phyloP scores from a whole-genome alignment of 192 early-diverging fungal genomes.

The Backusella tarrabulga region DNA sequence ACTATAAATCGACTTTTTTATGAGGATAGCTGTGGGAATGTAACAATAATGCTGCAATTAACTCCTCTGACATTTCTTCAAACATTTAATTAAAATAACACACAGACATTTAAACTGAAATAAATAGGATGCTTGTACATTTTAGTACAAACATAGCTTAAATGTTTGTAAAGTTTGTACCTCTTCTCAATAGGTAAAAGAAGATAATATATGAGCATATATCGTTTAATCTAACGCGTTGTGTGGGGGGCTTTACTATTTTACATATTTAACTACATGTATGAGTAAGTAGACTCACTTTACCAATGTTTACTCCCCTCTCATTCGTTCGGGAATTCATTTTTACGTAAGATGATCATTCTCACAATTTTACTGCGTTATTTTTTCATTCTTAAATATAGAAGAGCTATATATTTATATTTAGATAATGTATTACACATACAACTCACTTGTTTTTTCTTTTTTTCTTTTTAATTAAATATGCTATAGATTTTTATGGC shows the following conservation, averaged over 20 bases:
- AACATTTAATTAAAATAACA: background rate
- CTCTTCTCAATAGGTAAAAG: background rate
- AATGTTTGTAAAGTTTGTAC: background rate
- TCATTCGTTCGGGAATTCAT: background rate
- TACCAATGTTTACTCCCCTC: background rate
- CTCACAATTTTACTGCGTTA: background rate
- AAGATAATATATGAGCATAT: too few relatives aligned
- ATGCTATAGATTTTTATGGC: background rate
- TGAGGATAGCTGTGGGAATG: background rate
- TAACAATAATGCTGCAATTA: background rate
- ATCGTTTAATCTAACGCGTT: too few relatives aligned
- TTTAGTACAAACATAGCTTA: background rate
- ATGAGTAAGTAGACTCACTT: background rate
- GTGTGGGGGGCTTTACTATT: background rate
- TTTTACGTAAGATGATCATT: background rate
- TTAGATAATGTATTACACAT: background rate
- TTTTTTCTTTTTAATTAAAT: too few relatives aligned
- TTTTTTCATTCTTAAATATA: background rate
- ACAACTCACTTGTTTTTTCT: background rate
- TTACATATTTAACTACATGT: background rate
- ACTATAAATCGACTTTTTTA: background rate
- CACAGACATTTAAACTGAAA: background rate
- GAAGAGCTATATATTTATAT: background rate
- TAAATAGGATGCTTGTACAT: background rate
- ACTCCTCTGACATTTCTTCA: background rate